Conservation (phyloP, 352 stramenopile genomes). For the Blastocystis hominis region DNA sequence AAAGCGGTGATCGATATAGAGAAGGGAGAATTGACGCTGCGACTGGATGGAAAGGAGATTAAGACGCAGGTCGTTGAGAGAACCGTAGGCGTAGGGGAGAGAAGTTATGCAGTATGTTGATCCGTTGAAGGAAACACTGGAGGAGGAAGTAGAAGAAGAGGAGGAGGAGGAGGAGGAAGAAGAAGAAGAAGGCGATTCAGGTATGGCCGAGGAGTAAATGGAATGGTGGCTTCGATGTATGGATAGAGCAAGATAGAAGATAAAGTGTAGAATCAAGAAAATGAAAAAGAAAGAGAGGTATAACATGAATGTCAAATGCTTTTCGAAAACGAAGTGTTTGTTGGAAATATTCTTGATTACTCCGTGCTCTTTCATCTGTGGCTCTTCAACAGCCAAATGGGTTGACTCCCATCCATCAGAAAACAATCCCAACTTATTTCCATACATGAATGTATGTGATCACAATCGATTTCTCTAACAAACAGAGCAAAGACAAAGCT, state of each 20-base stretch:
- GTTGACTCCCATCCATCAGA: too few species aligned
- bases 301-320: too few species aligned
- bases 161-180: neutral
- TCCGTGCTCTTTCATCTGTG: too few species aligned
- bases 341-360: too few species aligned
- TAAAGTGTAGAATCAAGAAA: neutral
- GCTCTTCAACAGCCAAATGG: too few species aligned
- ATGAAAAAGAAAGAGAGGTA: too few species aligned
- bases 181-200: neutral
- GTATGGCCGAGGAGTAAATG: neutral
- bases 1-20: constrained; percentile 43
- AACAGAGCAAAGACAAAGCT: too few species aligned
- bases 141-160: constrained; percentile 8
- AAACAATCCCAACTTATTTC: too few species aligned
- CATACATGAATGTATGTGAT: too few species aligned
- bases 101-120: neutral
- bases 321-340: too few species aligned
- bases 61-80: constrained; percentile 3
- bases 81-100: neutral
- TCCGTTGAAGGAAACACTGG: neutral
- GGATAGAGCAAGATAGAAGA: neutral
- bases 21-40: neutral
- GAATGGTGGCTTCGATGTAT: too few species aligned
- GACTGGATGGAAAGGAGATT: constrained; percentile 27
- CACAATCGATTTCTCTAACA: too few species aligned